Base-by-base conservation (phyloP, 768 basidiomycete genomes). In the Agrocybe pediades region DNA sequence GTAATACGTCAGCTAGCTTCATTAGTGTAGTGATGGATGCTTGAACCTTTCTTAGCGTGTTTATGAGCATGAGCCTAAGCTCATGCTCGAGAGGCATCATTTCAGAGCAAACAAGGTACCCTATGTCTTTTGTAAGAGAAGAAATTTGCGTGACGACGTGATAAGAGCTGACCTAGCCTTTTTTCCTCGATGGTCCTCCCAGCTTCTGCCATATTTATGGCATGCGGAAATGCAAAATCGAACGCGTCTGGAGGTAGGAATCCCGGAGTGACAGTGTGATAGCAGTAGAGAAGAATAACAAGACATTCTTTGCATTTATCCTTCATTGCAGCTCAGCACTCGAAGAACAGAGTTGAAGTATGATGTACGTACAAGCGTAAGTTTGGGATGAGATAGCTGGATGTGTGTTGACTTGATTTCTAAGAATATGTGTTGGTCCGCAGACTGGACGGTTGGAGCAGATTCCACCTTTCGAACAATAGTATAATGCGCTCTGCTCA, bases 51-150 rank as follows among this genome's bases (percentile, higher is more conserved):
- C 90, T 84, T 27, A 92, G 65, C 4, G 92, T 92, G 60, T 95
- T 95, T 53, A 94, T 85, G 19, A 93, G 77, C 87, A 95, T 92
- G 20, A 95, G 73, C 46, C 84, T 80, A 26, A 92, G 73, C 55
- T 92, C 90, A 62, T 92, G 84, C 30, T 77, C 68, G 7, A 72
- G 62, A 33, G 83, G 81, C 84, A 94, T 90, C 19, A 90, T 67
- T 63, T 88, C 84, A 49, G 78, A 68, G 63, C 91, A 92, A 64
- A 90, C 92, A 6, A 87, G 68, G 70, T 93, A 93, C 11, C 90
- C 91, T 94, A 58, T 49, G 19, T 30, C 24, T 13, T 16, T 48
- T 15, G 46, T n/a, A 24, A 20, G 41, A 7, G 46, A 33, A 15
- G 23, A 58, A 40, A 41, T 53, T 26, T 29, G 36, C n/a, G 23